Percentiles rank a stretch among this genome's conserved stretches.
Evolutionary conservation across 805 yeast genomes (phyloP).

Genomic region (Sugiyamaella qingdaonensis): DNA sequence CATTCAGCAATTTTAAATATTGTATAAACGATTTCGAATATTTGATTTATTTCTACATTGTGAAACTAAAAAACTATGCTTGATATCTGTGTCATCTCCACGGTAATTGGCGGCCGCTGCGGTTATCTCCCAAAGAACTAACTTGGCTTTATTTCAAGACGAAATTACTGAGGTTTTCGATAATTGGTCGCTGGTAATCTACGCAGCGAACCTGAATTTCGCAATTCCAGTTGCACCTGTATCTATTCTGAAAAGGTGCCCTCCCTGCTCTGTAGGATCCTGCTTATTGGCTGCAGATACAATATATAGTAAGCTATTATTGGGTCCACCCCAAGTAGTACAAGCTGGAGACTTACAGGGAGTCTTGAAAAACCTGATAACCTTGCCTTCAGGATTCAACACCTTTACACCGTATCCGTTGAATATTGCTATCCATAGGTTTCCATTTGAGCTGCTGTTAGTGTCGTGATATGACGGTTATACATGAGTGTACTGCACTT

Average conservation of each 20-base stretch:
- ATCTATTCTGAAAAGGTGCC: conserved; percentile 31
- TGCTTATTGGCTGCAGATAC: conserved; percentile 26
- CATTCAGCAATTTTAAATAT: too few relatives aligned
- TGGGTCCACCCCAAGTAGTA: conserved; percentile 36
- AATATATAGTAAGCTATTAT: conserved; percentile 28
- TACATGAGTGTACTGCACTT: too few relatives aligned
- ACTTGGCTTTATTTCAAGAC: too few relatives aligned
- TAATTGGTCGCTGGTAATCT: conserved; percentile 2
- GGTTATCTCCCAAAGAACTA: too few relatives aligned
- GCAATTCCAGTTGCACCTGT: conserved; percentile 28
- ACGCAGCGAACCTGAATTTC: conserved; percentile 31
- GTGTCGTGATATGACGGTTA: neutral
- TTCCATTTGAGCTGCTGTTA: conserved; percentile 20
- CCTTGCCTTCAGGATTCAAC: conserved; percentile 28
- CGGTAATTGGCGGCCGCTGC: too few relatives aligned
- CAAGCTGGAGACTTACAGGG: conserved; percentile 29
- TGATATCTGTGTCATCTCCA: too few relatives aligned
- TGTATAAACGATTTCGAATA: too few relatives aligned
- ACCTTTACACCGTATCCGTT: conserved; percentile 26
- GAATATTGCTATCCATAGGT: conserved; percentile 28
- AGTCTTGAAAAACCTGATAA: conserved; percentile 15
- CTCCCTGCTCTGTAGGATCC: conserved; percentile 27
- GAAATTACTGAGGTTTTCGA: neutral
- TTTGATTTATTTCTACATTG: too few relatives aligned
- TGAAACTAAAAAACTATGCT: too few relatives aligned